Evolutionary conservation across 2,329 filamentous ascomycete species (phyloP).

Genomic region (Penicillium sp.): DNA sequence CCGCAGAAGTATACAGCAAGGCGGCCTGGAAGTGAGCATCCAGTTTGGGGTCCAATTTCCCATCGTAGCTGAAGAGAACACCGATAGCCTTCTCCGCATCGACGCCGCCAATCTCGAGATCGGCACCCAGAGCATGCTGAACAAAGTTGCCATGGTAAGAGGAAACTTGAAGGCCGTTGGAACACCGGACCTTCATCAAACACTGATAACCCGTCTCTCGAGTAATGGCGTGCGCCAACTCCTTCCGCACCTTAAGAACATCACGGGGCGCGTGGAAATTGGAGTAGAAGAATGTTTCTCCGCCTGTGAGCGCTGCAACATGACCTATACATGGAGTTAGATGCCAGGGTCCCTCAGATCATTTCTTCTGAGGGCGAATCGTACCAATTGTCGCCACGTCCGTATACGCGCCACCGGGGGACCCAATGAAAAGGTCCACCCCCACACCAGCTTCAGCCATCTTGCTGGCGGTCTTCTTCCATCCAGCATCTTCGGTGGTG

Average conservation of each 20-base stretch:
- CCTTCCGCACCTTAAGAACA: slow-evolving; percentile 76
- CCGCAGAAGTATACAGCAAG: slow-evolving; percentile 88
- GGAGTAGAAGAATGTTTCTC: slow-evolving; percentile 94
- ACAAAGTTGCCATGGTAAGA: slow-evolving; percentile 97
- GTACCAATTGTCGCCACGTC: slow-evolving; percentile 88
- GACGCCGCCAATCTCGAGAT: slow-evolving; percentile 88
- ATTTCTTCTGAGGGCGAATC: slow-evolving; percentile 30
- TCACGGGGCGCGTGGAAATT: slow-evolving; percentile 92
- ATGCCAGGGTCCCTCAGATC: not conserved
- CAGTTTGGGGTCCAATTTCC: slow-evolving; percentile 93
- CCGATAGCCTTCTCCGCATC: slow-evolving; percentile 93
- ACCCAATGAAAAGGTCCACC: slow-evolving; percentile 90
- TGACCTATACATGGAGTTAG: slow-evolving; percentile 59
- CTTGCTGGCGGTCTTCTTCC: slow-evolving; percentile 82
- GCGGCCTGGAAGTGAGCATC: slow-evolving; percentile 98
- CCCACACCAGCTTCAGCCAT: slow-evolving; percentile 87
- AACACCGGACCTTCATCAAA: slow-evolving; percentile 97
- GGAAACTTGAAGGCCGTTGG: slow-evolving; percentile 89
- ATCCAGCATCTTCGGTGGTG: slow-evolving; percentile 83
- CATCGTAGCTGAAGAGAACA: slow-evolving; percentile 91
- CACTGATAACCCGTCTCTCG: slow-evolving; percentile 94
- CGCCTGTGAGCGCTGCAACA: slow-evolving; percentile 83
- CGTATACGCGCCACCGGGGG: slow-evolving; percentile 85
- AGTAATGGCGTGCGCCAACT: slow-evolving; percentile 82
- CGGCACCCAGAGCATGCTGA: slow-evolving; percentile 91